These are phyloP conservation scores for Colletotrichum siamense DNA, from an alignment of 2,329 filamentous ascomycete genomes.

Conservation along the genomic window DNA sequence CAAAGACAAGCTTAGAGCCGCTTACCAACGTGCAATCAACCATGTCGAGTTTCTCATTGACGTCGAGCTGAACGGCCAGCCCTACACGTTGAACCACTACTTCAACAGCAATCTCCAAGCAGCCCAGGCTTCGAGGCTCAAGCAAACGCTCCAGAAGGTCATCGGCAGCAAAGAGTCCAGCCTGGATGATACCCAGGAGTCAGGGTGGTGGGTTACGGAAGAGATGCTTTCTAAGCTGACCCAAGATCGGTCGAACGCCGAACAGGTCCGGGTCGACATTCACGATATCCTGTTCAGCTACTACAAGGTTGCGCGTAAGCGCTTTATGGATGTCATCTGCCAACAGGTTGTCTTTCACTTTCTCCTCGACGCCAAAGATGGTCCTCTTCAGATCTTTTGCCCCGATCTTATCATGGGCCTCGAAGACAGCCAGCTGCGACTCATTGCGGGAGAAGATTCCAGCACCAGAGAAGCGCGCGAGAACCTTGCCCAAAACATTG, in stretches of 20 bases:
- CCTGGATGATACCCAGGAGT: not conserved
- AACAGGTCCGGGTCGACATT: conserved; percentile 52
- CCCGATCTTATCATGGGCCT: conserved; percentile 55
- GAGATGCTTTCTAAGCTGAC: conserved; percentile 25
- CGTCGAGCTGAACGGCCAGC: conserved; percentile 52
- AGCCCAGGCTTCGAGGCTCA: conserved; percentile 19
- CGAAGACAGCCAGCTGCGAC: conserved; percentile 51
- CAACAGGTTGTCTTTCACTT: conserved; percentile 62
- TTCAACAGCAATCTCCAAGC: conserved; percentile 49
- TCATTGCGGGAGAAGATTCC: conserved; percentile 63
- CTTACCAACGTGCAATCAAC: conserved; percentile 53
- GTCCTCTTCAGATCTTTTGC: conserved; percentile 59
- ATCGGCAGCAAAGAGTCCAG: not conserved
- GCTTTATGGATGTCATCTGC: conserved; percentile 68
- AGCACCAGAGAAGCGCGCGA: not conserved
- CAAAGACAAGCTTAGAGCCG: conserved; percentile 45
- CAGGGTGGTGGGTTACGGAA: not conserved
- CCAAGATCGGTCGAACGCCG: not conserved
- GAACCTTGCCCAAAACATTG: not conserved
- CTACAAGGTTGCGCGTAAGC: conserved; percentile 65
- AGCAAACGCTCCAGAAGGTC: not conserved
- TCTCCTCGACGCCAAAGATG: conserved; percentile 53
- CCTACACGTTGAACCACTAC: conserved; percentile 57
- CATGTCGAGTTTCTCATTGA: conserved; percentile 57
- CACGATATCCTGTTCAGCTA: conserved; percentile 66